Evolutionary conservation across 345 rosid species (phyloP).

Genomic region (Heritiera littoralis): DNA sequence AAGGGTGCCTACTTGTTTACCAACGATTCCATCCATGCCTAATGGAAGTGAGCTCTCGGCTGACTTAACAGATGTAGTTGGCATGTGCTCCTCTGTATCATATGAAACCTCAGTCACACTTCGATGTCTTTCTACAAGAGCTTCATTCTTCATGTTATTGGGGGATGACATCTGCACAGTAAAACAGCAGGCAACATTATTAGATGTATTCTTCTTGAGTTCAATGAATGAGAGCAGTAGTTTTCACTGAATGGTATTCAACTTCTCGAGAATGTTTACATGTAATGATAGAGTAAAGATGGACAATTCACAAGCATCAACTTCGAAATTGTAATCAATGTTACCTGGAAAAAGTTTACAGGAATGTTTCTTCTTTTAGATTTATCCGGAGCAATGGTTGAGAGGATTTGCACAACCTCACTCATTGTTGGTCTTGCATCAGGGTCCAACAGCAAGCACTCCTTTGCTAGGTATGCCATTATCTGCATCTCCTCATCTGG

Average conservation of each 20-base stretch:
- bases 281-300: neutral
- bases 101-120: slow-evolving; percentile 30
- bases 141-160: slow-evolving; percentile 33
- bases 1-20: slow-evolving; percentile 21
- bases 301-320: neutral
- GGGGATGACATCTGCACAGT: slow-evolving; percentile 43
- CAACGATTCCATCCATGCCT: slow-evolving; percentile 18
- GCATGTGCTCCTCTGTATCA: slow-evolving; percentile 32
- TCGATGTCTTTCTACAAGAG: slow-evolving; percentile 23
- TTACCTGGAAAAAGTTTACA: slow-evolving; percentile 68
- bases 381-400: slow-evolving; percentile 77
- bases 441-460: slow-evolving; percentile 87
- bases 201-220: too few relatives aligned
- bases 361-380: slow-evolving; percentile 69
- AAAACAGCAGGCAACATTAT: neutral
- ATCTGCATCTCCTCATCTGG: slow-evolving; percentile 86
- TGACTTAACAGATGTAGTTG: slow-evolving; percentile 18
- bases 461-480: slow-evolving; percentile 94
- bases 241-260: neutral
- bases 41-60: slow-evolving; percentile 26
- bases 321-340: neutral
- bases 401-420: slow-evolving; percentile 95
- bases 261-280: too few relatives aligned
- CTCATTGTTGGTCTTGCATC: slow-evolving; percentile 94
- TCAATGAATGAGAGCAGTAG: neutral